Evolutionary conservation across 345 rosid genomes (phyloP).

Genomic region (Dimocarpus longan): DNA sequence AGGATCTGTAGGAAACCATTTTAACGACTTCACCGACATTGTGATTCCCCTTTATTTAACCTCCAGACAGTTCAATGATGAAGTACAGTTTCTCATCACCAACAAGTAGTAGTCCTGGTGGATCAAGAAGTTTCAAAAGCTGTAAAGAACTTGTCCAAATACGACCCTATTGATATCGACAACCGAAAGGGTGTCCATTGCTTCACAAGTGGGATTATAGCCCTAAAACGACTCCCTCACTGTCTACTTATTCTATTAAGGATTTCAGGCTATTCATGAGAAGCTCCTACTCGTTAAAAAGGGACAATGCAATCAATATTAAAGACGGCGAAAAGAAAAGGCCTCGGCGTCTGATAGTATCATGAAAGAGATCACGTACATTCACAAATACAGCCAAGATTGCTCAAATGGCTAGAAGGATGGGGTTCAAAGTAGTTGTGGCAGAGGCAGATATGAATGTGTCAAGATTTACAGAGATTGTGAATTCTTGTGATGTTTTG

Average conservation of each 20-base stretch:
- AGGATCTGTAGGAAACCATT: slow-evolving; percentile 73
- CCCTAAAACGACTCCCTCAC: slow-evolving; percentile 66
- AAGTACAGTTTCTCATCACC: slow-evolving; percentile 63
- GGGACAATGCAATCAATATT: slow-evolving; percentile 31
- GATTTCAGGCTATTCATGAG: slow-evolving; percentile 60
- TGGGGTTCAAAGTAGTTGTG: slow-evolving; percentile 55
- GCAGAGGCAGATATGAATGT: slow-evolving; percentile 55
- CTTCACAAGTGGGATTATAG: slow-evolving; percentile 52
- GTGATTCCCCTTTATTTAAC: slow-evolving; percentile 66
- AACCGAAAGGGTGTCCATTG: slow-evolving; percentile 50
- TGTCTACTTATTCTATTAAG: slow-evolving; percentile 49
- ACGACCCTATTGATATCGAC: slow-evolving; percentile 56
- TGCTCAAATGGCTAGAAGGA: slow-evolving; percentile 36
- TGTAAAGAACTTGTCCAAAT: slow-evolving; percentile 49
- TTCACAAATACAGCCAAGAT: slow-evolving; percentile 53
- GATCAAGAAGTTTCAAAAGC: slow-evolving; percentile 52
- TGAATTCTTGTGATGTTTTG: slow-evolving; percentile 80
- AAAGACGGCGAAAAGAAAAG: slow-evolving; percentile 15
- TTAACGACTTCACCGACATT: slow-evolving; percentile 74
- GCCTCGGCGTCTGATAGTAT: slow-evolving; percentile 60
- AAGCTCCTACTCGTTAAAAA: slow-evolving; percentile 51
- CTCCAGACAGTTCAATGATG: slow-evolving; percentile 53
- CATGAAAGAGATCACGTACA: slow-evolving; percentile 57
- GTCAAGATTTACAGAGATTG: slow-evolving; percentile 40
- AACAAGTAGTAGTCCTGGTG: too few relatives aligned